Base-by-base conservation (phyloP, 352 stramenopile species). In the Pythium sp. region DNA sequence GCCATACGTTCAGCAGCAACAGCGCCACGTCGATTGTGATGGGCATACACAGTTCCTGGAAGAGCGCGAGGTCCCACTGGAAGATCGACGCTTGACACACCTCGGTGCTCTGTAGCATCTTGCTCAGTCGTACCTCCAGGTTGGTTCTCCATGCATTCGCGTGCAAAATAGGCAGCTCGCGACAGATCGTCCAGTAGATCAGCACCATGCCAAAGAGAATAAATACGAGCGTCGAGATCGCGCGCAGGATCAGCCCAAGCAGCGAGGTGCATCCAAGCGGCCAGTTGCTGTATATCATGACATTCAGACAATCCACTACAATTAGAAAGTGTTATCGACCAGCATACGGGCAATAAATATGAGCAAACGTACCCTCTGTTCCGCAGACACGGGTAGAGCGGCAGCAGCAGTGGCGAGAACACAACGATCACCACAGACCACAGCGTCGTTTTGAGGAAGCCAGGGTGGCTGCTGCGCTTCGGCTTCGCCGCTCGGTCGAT, bases 131-230 rank as follows among this genome's bases (percentile, higher is more conserved):
- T 32, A 76, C 75, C 4, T 81, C 76, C 15, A 90, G 47, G 15
- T 82, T 78, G 0, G 77, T 78, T 61, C 32, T 34, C 55, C 76
- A 67, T n/a, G 70, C 74, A 32, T 81, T 79, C 26, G 66, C 63
- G 41, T 67, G 41, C 54, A 85, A 56, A 49, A 91, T 79, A 1
- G 82, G 80, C 5, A 92, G 59, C 18, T 92, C 86, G 56, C 77
- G 78, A 51, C 81, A 90, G 30, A 92, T 74, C 0, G 74, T 71
- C 69, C 79, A 93, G 70, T 91, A 92, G 22, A 90, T 47, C 38
- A 92, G 56, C 58, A 68, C 54, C 0, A 88, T 51, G 2, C 84
- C 80, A 30, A 80, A 79, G 43, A 71, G 58, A 18, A 89, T 64
- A 34, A 82, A 87, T 36, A 67, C 60, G 43, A 92, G 62, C 62